These are phyloP conservation scores for Trichophyton verrucosum DNA, from an alignment of 2,329 filamentous ascomycete species.

Conservation along the genomic window DNA sequence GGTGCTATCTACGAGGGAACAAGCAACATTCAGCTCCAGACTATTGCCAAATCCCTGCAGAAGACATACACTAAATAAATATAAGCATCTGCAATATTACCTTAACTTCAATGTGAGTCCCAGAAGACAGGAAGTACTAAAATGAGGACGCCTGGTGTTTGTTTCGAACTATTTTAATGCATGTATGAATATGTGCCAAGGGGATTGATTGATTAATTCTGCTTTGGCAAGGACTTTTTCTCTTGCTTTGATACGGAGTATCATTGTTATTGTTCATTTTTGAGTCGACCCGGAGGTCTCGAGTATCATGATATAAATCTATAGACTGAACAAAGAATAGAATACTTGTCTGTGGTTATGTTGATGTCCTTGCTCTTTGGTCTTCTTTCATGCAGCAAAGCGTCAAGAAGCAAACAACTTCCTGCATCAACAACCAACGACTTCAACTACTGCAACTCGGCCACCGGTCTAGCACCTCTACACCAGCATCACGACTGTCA, in stretches of 20 bases:
- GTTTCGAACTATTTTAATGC: background rate
- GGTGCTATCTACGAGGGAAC: slow-evolving; percentile 90
- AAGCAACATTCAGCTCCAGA: slow-evolving; percentile 56
- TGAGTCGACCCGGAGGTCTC: background rate
- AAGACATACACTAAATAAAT: slow-evolving; percentile 51
- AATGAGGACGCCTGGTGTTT: slow-evolving; percentile 4
- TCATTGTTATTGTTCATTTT: background rate
- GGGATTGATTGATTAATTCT: background rate
- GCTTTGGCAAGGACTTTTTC: background rate
- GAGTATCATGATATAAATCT: slow-evolving; percentile 1
- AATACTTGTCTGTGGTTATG: background rate
- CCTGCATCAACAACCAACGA: background rate
- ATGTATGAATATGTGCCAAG: slow-evolving; percentile 5
- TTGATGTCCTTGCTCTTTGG: background rate
- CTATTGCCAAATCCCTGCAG: slow-evolving; percentile 58
- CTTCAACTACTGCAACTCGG: background rate
- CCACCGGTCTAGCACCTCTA: no score
- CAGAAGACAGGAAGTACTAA: background rate
- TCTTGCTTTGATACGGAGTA: background rate
- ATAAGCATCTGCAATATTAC: background rate
- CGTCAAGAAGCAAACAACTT: background rate
- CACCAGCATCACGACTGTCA: no score
- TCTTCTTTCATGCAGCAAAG: background rate
- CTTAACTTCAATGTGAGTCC: background rate
- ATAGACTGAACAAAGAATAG: slow-evolving; percentile 1